Percentiles rank a stretch among this genome's conserved stretches.
phyloP scores from a whole-genome alignment of 345 rosid genomes.

The Salix purpurea region DNA sequence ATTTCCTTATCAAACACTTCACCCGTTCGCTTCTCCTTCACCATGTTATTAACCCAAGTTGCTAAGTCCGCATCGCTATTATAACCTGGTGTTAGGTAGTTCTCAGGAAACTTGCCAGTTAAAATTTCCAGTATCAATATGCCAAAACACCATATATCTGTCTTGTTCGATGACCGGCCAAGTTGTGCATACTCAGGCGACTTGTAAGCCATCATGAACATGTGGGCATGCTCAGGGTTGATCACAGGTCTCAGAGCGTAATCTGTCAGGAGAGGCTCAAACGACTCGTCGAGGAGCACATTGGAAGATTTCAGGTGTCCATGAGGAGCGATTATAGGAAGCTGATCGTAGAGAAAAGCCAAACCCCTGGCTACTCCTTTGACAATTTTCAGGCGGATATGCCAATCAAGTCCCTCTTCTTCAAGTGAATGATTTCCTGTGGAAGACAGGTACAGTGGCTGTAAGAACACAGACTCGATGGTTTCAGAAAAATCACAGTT shows the following conservation, averaged over 20 bases:
- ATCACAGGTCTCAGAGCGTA: slow-evolving; percentile 58
- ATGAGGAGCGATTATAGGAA: slow-evolving; percentile 57
- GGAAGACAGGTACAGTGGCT: background rate
- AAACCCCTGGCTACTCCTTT: slow-evolving; percentile 65
- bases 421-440: slow-evolving; percentile 54
- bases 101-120: slow-evolving; percentile 62
- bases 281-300: slow-evolving; percentile 48
- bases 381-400: slow-evolving; percentile 50
- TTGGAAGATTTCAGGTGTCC: slow-evolving; percentile 84
- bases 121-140: slow-evolving; percentile 58
- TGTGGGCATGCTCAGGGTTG: slow-evolving; percentile 60
- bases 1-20: slow-evolving; percentile 70
- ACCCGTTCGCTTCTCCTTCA: slow-evolving; percentile 42
- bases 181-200: slow-evolving; percentile 54
- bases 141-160: slow-evolving; percentile 71
- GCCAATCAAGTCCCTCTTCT: slow-evolving; percentile 56
- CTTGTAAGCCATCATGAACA: slow-evolving; percentile 57
- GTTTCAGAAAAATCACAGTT: background rate
- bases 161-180: slow-evolving; percentile 44
- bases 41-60: slow-evolving; percentile 63
- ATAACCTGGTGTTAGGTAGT: slow-evolving; percentile 45
- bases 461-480: background rate
- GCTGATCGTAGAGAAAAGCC: slow-evolving; percentile 52
- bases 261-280: slow-evolving; percentile 52
- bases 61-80: slow-evolving; percentile 42